These are phyloP conservation scores for Marasmius oreades DNA, from an alignment of 1,284 basidiomycete genomes.

Conservation along the genomic window DNA sequence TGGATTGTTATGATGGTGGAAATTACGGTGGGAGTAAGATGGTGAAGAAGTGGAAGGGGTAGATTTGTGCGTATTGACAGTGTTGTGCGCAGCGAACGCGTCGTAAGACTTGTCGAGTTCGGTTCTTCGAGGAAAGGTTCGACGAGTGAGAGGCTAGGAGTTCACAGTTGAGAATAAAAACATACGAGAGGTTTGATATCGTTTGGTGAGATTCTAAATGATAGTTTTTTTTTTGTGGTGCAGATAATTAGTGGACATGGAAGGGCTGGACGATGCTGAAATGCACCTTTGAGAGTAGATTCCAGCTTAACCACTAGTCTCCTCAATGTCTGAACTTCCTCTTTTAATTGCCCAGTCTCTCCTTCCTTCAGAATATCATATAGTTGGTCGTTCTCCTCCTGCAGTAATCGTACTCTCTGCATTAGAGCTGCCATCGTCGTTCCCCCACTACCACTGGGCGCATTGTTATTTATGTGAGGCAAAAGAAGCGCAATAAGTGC, in stretches of 20 bases:
- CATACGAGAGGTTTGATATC: conserved; percentile 69
- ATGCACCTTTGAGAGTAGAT: conserved; percentile 66
- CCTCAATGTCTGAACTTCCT: conserved; percentile 69
- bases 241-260: background rate
- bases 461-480: conserved; percentile 49
- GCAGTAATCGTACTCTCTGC: conserved; percentile 64
- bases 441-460: conserved; percentile 23
- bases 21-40: no score
- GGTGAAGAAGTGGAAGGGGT: conserved; percentile 38
- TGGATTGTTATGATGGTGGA: conserved; percentile 26
- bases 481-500: conserved; percentile 62
- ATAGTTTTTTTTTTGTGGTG: background rate
- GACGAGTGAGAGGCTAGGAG: conserved; percentile 4
- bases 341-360: conserved; percentile 64
- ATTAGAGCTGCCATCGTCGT: conserved; percentile 56
- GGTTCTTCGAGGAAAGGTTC: conserved; percentile 30
- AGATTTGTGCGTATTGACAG: conserved; percentile 35
- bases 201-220: conserved; percentile 67
- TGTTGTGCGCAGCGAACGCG: conserved; percentile 41
- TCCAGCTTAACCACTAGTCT: conserved; percentile 66
- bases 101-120: conserved; percentile 75
- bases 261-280: conserved; percentile 2
- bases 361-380: conserved; percentile 67
- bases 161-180: conserved; percentile 15
- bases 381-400: conserved; percentile 80